Conservation (phyloP, 148 eudicot species). For the Suaeda aralocaspica region DNA sequence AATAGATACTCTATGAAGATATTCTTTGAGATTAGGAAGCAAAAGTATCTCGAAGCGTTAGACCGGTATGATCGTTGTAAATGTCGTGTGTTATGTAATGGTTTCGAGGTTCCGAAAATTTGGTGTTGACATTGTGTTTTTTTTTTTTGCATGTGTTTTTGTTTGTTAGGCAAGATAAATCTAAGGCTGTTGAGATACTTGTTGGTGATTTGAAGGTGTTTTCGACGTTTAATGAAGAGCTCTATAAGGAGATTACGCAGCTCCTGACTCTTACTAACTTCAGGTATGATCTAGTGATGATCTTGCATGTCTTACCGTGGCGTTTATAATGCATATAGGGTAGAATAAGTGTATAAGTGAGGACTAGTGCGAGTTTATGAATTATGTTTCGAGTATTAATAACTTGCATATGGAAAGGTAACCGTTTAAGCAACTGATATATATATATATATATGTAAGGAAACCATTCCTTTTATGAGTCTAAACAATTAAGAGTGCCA, state of each 20-base stretch:
- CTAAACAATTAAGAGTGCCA: not conserved
- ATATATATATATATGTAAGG: not conserved
- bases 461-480: not conserved
- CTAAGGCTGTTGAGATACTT: conserved; percentile 76
- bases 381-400: not conserved
- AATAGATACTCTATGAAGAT: conserved; percentile 92
- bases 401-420: not conserved
- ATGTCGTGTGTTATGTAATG: not conserved
- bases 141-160: conserved; percentile 6
- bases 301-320: not conserved
- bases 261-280: conserved; percentile 67
- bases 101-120: not conserved
- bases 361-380: too few species aligned
- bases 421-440: not conserved
- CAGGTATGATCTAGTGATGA: conserved; percentile 49
- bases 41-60: conserved; percentile 88
- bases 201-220: conserved; percentile 82
- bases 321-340: not conserved
- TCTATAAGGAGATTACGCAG: conserved; percentile 74
- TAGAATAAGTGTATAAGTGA: too few species aligned
- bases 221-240: conserved; percentile 74
- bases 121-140: not conserved
- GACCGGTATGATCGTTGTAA: conserved; percentile 41
- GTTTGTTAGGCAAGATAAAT: conserved; percentile 66
- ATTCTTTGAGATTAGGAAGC: conserved; percentile 83